phyloP scores from a whole-genome alignment of 2,329 filamentous ascomycete genomes.

The Monilinia laxa region DNA sequence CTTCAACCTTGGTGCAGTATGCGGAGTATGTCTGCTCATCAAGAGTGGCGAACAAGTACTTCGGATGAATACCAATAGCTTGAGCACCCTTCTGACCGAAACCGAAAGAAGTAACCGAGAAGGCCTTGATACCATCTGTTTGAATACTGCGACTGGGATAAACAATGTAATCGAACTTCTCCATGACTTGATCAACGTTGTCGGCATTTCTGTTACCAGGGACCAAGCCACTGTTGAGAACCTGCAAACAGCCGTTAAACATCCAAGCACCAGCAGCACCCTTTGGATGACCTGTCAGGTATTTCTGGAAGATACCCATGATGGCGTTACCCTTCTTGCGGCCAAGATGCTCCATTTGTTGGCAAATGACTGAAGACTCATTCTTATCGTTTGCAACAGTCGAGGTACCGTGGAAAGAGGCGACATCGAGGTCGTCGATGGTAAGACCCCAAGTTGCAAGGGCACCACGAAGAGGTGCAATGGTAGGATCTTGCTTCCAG shows the following conservation, averaged over 20 bases:
- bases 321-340: slow-evolving; percentile 95
- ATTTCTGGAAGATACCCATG: slow-evolving; percentile 98
- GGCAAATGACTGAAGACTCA: slow-evolving; percentile 94
- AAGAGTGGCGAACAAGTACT: slow-evolving; percentile 92
- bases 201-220: slow-evolving; percentile 98
- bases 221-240: slow-evolving; percentile 89
- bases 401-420: slow-evolving; percentile 98
- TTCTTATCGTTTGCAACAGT: slow-evolving; percentile 99
- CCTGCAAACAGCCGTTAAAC: slow-evolving; percentile 97
- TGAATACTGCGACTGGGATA: slow-evolving; percentile 95
- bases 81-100: slow-evolving; percentile 99
- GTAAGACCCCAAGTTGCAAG: slow-evolving; percentile 98
- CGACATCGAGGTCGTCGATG: slow-evolving; percentile 90
- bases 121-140: slow-evolving; percentile 97
- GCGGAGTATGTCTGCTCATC: slow-evolving; percentile 78
- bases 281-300: slow-evolving; percentile 97
- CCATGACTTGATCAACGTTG: slow-evolving; percentile 94
- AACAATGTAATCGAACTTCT: slow-evolving; percentile 96
- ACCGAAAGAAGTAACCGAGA: slow-evolving; percentile 97
- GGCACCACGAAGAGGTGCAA: slow-evolving; percentile 92
- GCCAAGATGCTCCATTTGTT: slow-evolving; percentile 92
- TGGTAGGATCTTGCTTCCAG: slow-evolving; percentile 93
- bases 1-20: slow-evolving; percentile 86
- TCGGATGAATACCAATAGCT: slow-evolving; percentile 93
- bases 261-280: slow-evolving; percentile 99